Conservation (phyloP, 2,329 filamentous ascomycete genomes). For the Huntiella abstrusa region DNA sequence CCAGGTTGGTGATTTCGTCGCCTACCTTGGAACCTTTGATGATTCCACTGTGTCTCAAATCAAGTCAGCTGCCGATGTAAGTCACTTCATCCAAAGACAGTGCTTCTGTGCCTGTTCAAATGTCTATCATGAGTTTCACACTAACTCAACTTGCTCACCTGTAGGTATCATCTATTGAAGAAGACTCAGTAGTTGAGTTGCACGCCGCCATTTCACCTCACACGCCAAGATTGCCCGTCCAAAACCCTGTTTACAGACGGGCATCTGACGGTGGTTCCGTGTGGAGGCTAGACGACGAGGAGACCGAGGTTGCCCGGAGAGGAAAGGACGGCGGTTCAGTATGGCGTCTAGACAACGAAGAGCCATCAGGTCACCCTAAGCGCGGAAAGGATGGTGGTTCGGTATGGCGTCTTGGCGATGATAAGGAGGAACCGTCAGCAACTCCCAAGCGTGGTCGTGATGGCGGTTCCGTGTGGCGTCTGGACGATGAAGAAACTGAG, state of each 20-base stretch:
- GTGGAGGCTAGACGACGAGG: slow-evolving; percentile 5
- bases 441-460: background rate
- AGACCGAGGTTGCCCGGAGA: background rate
- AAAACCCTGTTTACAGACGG: background rate
- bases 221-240: background rate
- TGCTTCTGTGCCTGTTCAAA: slow-evolving; percentile 19
- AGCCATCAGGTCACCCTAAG: background rate
- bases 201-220: background rate
- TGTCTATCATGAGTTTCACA: background rate
- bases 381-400: background rate
- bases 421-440: background rate
- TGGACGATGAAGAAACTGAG: background rate
- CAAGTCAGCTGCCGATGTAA: slow-evolving; percentile 22
- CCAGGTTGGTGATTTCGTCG: slow-evolving; percentile 20
- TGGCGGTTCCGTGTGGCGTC: background rate
- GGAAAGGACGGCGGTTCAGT: background rate
- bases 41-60: slow-evolving; percentile 22
- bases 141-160: slow-evolving; percentile 5
- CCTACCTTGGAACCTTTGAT: slow-evolving; percentile 25
- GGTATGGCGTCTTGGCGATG: background rate
- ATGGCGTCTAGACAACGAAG: background rate
- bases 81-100: slow-evolving; percentile 25
- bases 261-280: background rate
- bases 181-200: slow-evolving; percentile 4
- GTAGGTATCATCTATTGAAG: slow-evolving; percentile 7